Percentiles rank a stretch among this genome's conserved stretches.
Conservation (phyloP, 257 asterid genomes). For the Ilex asprella region DNA sequence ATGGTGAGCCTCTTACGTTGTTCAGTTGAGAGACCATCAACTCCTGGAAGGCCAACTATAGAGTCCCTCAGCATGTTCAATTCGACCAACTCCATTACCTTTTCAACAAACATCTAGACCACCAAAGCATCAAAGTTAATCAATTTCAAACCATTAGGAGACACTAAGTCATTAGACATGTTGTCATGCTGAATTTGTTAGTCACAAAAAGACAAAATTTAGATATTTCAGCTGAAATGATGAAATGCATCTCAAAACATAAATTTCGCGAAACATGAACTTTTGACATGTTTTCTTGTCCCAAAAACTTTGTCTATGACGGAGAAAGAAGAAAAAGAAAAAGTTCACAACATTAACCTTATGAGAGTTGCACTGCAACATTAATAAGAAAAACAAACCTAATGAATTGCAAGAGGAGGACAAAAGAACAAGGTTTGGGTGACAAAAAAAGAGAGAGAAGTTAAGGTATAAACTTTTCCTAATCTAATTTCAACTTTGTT, state of each 20-base stretch:
- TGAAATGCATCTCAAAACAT: too few relatives aligned
- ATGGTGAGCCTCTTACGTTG: background rate
- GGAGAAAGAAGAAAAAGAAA: too few relatives aligned
- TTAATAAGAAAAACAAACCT: too few relatives aligned
- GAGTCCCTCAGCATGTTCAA: background rate
- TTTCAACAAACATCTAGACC: background rate
- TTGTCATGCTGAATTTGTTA: background rate
- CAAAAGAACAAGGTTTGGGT: background rate
- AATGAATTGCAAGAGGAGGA: background rate
- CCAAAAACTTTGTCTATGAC: background rate
- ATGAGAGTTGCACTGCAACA: too few relatives aligned
- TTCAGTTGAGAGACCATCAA: background rate
- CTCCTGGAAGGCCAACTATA: conserved; percentile 5
- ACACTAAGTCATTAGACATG: background rate
- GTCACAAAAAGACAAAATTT: too few relatives aligned
- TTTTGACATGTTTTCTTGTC: too few relatives aligned
- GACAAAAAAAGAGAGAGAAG: background rate
- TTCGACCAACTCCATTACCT: conserved; percentile 1
- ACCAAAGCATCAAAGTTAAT: background rate
- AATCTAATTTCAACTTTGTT: too few relatives aligned
- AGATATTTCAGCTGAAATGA: too few relatives aligned
- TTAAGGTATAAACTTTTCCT: too few relatives aligned
- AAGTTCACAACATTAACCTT: too few relatives aligned
- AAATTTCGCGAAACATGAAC: too few relatives aligned
- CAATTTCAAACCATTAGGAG: background rate